A percentile compares a stretch with the other conserved stretches of the same genome.
phyloP scores from a whole-genome alignment of 768 basidiomycete genomes.

The Termitomyces sp. region DNA sequence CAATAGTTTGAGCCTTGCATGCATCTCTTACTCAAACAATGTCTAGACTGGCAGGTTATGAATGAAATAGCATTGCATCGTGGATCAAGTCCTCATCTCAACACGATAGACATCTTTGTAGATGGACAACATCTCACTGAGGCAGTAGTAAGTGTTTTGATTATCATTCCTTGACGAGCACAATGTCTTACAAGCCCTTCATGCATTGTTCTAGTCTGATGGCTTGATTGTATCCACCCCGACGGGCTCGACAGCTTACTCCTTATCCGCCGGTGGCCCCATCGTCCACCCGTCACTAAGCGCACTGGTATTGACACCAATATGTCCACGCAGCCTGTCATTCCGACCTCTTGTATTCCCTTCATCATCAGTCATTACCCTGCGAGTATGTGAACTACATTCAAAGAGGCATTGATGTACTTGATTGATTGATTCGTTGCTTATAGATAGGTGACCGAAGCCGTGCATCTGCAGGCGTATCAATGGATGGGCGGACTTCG shows the following conservation, averaged over 20 bases:
- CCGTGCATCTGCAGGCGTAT: slow-evolving; percentile 82
- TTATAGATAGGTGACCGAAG: slow-evolving; percentile 79
- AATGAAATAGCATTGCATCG: slow-evolving; percentile 93
- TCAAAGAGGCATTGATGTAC: background rate
- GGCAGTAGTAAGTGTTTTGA: slow-evolving; percentile 66
- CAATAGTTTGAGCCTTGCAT: background rate
- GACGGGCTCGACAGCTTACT: slow-evolving; percentile 95
- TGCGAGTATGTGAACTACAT: slow-evolving; percentile 47
- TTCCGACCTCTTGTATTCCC: slow-evolving; percentile 93
- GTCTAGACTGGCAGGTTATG: slow-evolving; percentile 92
- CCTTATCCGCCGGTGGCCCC: slow-evolving; percentile 90
- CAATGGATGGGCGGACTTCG: slow-evolving; percentile 89
- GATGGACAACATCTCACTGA: slow-evolving; percentile 95
- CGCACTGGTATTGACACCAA: slow-evolving; percentile 90
- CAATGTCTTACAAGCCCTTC: slow-evolving; percentile 5
- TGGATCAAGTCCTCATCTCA: slow-evolving; percentile 86
- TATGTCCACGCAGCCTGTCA: slow-evolving; percentile 87
- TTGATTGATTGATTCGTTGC: slow-evolving; percentile 2
- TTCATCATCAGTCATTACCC: slow-evolving; percentile 66
- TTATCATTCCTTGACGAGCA: background rate
- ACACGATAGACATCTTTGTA: slow-evolving; percentile 90
- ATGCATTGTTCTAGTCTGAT: slow-evolving; percentile 56
- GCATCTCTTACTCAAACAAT: slow-evolving; percentile 3
- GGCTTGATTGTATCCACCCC: slow-evolving; percentile 93
- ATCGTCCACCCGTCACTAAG: slow-evolving; percentile 92